Conservation (phyloP, 225 moss, liverwort and hornwort species). For the Lunularia cruciata region DNA sequence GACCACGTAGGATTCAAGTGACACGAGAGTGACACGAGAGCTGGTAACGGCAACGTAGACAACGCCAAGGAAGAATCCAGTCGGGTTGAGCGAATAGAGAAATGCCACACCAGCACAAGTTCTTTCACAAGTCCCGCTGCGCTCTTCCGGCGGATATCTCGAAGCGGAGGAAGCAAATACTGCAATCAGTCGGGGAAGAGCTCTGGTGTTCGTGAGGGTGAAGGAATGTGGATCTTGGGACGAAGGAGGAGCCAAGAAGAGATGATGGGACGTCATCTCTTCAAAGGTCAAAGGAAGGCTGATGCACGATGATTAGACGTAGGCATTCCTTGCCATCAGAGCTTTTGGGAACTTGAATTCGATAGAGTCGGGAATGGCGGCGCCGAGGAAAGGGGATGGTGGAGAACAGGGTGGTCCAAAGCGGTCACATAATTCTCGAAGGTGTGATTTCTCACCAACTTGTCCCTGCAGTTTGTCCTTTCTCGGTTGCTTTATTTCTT, state of each 20-base stretch:
- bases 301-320: too few relatives aligned
- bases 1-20: too few relatives aligned
- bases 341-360: neutral
- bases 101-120: neutral
- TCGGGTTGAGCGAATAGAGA: neutral
- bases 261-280: neutral
- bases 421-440: constrained; percentile 28
- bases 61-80: too few relatives aligned
- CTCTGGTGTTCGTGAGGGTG: neutral
- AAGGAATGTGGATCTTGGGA: neutral
- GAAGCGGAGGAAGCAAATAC: neutral
- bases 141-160: neutral
- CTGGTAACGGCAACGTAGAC: too few relatives aligned
- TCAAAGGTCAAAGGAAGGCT: too few relatives aligned
- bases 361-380: constrained; percentile 27
- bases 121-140: neutral
- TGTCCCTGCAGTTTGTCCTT: too few relatives aligned
- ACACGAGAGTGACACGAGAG: too few relatives aligned
- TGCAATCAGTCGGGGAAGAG: neutral
- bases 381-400: constrained; percentile 29
- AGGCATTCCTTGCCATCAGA: too few relatives aligned
- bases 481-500: too few relatives aligned
- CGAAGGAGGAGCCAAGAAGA: neutral
- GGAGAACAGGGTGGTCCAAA: constrained; percentile 7
- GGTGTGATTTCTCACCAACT: too few relatives aligned